Evolutionary conservation across 2,329 filamentous ascomycete genomes (phyloP).

Genomic region (Arthrobotrys megalospora): DNA sequence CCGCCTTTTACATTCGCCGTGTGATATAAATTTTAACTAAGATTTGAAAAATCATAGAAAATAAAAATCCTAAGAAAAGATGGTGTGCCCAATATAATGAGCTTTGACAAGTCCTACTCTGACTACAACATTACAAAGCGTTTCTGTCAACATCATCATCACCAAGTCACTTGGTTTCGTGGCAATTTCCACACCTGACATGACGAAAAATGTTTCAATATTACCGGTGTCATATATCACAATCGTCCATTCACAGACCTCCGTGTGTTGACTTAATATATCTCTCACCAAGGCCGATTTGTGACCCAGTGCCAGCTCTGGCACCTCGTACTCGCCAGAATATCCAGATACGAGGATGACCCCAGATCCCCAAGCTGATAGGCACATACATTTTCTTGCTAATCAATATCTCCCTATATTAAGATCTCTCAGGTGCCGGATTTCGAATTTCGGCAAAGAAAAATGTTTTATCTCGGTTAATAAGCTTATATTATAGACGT

Average conservation of each 20-base stretch:
- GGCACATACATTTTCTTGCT: not conserved
- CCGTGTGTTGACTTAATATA: constrained; percentile 27
- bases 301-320: not conserved
- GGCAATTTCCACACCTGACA: constrained; percentile 44
- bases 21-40: constrained; percentile 20
- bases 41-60: constrained; percentile 3
- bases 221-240: not conserved
- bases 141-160: not conserved
- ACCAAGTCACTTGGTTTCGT: constrained; percentile 55
- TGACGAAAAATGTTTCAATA: constrained; percentile 51
- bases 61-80: constrained; percentile 11
- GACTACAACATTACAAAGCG: constrained; percentile 39
- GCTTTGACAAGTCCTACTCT: constrained; percentile 14
- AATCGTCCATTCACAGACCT: not conserved
- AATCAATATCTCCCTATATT: constrained; percentile 5
- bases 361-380: not conserved
- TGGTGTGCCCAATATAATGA: constrained; percentile 21
- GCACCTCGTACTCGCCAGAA: constrained; percentile 27
- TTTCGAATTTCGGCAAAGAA: constrained; percentile 34
- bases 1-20: constrained; percentile 5
- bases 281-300: constrained; percentile 30
- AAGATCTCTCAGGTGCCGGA: constrained; percentile 28
- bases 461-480: constrained; percentile 60
- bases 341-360: constrained; percentile 24
- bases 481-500: constrained; percentile 57